A percentile compares a stretch with the other conserved stretches of the same genome.
phyloP scores from a whole-genome alignment of 345 rosid genomes.

The Rhizophora apiculata region DNA sequence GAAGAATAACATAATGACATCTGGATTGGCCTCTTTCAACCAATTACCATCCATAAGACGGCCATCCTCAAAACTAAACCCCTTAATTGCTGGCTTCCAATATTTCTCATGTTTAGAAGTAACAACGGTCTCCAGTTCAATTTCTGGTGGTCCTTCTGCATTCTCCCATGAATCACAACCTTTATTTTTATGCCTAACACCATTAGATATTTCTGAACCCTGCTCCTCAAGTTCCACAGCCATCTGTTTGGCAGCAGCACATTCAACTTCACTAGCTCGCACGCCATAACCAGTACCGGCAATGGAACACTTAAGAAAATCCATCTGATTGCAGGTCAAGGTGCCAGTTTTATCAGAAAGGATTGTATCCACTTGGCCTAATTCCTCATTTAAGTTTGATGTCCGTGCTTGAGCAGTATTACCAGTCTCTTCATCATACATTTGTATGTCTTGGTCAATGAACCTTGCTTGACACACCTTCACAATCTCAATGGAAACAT shows the following conservation, averaged over 20 bases:
- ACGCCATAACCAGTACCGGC: constrained; percentile 20
- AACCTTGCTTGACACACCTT: constrained; percentile 20
- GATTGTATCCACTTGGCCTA: constrained; percentile 24
- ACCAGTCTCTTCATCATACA: constrained; percentile 21
- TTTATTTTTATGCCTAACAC: constrained; percentile 31
- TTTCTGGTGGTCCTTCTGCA: constrained; percentile 45
- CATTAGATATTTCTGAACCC: constrained; percentile 36
- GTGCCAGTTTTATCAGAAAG: constrained; percentile 27
- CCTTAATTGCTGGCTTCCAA: constrained; percentile 52
- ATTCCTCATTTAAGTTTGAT: constrained; percentile 23
- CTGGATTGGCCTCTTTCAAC: constrained; percentile 63
- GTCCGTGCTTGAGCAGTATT: constrained; percentile 18
- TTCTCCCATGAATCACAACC: constrained; percentile 37
- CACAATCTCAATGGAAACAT: constrained; percentile 24
- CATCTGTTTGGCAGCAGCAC: constrained; percentile 49
- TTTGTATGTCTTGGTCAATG: constrained; percentile 17
- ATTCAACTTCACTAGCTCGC: constrained; percentile 18
- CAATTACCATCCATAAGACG: constrained; percentile 86
- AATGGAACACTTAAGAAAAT: constrained; percentile 22
- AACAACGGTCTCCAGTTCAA: constrained; percentile 68
- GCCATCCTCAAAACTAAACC: constrained; percentile 84
- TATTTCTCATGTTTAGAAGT: constrained; percentile 41
- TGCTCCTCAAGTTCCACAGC: constrained; percentile 75
- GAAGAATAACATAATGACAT: constrained; percentile 60
- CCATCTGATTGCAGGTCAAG: constrained; percentile 27